Evolutionary conservation across 2,329 filamentous ascomycete species (phyloP).

Genomic region (Aspergillus alliaceus): DNA sequence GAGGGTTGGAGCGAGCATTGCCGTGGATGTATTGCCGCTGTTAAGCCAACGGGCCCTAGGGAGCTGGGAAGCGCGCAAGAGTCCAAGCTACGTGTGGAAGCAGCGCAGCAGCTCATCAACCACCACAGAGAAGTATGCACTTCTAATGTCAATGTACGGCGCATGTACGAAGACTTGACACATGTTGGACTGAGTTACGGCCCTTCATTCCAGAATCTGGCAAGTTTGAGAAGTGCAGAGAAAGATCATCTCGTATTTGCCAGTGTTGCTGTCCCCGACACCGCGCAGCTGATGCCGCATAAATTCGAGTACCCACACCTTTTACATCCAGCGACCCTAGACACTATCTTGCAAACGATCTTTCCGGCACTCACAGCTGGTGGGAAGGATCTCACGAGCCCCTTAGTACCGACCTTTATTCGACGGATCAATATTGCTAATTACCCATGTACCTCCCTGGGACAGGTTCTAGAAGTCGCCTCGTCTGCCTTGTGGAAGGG

Average conservation of each 20-base stretch:
- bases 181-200: neutral
- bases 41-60: neutral
- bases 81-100: neutral
- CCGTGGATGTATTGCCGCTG: neutral
- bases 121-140: neutral
- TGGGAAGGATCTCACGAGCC: neutral
- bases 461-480: neutral
- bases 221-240: neutral
- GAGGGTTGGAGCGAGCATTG: neutral
- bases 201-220: neutral
- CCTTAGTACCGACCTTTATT: neutral
- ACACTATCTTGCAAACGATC: neutral
- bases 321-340: neutral
- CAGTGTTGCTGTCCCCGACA: neutral
- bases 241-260: neutral
- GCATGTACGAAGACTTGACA: neutral
- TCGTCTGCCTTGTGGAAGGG: neutral
- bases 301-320: neutral
- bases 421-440: neutral
- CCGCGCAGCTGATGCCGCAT: neutral
- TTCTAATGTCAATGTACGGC: neutral
- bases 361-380: neutral
- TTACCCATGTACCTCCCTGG: neutral
- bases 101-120: neutral
- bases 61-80: neutral